These are phyloP conservation scores for Miscanthus sacchariflorus DNA, from an alignment of 202 grass and related monocot genomes.

Conservation along the genomic window DNA sequence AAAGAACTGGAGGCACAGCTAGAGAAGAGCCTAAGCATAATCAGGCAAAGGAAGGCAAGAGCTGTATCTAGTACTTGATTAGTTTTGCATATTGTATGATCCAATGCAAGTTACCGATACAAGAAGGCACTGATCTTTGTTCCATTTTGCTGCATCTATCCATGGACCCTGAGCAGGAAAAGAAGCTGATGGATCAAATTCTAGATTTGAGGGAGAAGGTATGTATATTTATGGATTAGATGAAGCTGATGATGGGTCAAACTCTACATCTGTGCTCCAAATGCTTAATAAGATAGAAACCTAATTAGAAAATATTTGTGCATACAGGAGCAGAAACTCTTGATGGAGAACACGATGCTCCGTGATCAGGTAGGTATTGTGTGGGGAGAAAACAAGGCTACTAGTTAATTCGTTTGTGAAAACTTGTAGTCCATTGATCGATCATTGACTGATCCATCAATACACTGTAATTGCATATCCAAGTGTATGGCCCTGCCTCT, in stretches of 20 bases:
- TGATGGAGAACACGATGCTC: slow-evolving; percentile 65
- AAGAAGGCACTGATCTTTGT: not conserved
- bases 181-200: slow-evolving; percentile 68
- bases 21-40: slow-evolving; percentile 64
- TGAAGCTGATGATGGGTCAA: not conserved
- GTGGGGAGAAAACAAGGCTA: not conserved
- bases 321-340: slow-evolving; percentile 66
- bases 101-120: not conserved
- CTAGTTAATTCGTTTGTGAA: not conserved
- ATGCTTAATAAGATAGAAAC: not conserved
- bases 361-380: slow-evolving; percentile 53
- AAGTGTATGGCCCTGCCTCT: slow-evolving; percentile 39
- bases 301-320: not conserved
- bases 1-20: slow-evolving; percentile 64
- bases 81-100: not conserved
- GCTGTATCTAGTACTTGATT: not conserved
- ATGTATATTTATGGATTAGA: not conserved
- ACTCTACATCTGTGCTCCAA: not conserved
- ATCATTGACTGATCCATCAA: not conserved
- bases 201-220: slow-evolving; percentile 75
- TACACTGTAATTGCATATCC: not conserved
- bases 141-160: not conserved
- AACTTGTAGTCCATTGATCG: not conserved
- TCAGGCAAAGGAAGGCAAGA: slow-evolving; percentile 73
- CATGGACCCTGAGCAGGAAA: slow-evolving; percentile 52